Percentiles rank a stretch among this genome's conserved stretches.
Evolutionary conservation across 352 stramenopile species (phyloP).

Genomic region (Elongisporangium anandrum): DNA sequence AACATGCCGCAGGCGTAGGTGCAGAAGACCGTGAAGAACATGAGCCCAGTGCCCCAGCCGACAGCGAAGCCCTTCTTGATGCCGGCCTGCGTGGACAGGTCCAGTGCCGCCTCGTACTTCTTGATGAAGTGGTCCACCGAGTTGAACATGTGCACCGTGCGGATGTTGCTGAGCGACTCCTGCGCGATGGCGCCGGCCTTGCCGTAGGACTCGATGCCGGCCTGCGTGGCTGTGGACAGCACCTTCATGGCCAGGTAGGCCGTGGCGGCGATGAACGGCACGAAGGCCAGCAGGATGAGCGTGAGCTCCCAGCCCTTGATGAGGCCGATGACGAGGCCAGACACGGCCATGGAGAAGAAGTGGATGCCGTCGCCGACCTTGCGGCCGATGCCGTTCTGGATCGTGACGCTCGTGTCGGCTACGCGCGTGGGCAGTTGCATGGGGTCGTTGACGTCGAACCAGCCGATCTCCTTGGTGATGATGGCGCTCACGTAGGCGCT

Average conservation of each 20-base stretch:
- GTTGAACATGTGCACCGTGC: slow-evolving; percentile 81
- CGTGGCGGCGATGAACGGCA: slow-evolving; percentile 53
- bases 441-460: slow-evolving; percentile 65
- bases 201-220: slow-evolving; percentile 50
- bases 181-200: slow-evolving; percentile 69
- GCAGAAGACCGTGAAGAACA: slow-evolving; percentile 65
- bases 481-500: slow-evolving; percentile 50
- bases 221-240: slow-evolving; percentile 39
- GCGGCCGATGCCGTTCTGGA: slow-evolving; percentile 61
- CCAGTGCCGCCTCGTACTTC: slow-evolving; percentile 57
- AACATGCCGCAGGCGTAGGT: slow-evolving; percentile 79
- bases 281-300: slow-evolving; percentile 58
- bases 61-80: slow-evolving; percentile 50
- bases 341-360: slow-evolving; percentile 59
- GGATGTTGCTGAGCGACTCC: slow-evolving; percentile 64
- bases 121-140: slow-evolving; percentile 44
- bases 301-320: slow-evolving; percentile 63
- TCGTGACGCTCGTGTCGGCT: slow-evolving; percentile 45
- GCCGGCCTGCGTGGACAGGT: slow-evolving; percentile 34
- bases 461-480: slow-evolving; percentile 58
- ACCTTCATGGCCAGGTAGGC: slow-evolving; percentile 49
- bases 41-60: slow-evolving; percentile 50
- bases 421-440: slow-evolving; percentile 51
- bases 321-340: slow-evolving; percentile 59
- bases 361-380: slow-evolving; percentile 54